Conservation (phyloP, 768 basidiomycete genomes). For the Coprinopsis sp. region DNA sequence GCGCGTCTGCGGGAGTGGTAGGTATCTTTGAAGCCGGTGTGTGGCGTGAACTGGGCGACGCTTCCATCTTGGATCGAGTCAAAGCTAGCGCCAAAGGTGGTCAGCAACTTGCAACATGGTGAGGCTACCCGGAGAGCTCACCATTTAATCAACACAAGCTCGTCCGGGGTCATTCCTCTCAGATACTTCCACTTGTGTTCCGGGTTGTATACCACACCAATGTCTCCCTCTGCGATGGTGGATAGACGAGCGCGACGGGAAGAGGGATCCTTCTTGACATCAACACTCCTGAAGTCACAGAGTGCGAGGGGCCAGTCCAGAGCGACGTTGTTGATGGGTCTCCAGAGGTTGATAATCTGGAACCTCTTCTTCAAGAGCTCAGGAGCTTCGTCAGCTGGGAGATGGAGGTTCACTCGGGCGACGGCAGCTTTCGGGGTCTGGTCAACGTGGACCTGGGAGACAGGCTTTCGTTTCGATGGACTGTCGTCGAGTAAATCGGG, state of each 20-base stretch:
- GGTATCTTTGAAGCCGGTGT: conserved; percentile 58
- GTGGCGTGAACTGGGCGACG: conserved; percentile 54
- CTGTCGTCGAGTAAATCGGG: conserved; percentile 32
- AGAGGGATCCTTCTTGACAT: conserved; percentile 37
- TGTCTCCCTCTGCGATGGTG: conserved; percentile 49
- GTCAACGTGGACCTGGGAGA: conserved; percentile 45
- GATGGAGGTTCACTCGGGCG: conserved; percentile 45
- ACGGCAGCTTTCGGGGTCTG: conserved; percentile 43
- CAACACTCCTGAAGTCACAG: conserved; percentile 47
- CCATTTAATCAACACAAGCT: conserved; percentile 53
- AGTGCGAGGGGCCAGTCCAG: conserved; percentile 48
- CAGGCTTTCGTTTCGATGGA: conserved; percentile 41
- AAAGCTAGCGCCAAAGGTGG: conserved; percentile 13
- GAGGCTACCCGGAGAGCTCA: conserved; percentile 18
- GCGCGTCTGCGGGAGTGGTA: conserved; percentile 45
- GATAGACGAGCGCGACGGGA: conserved; percentile 42
- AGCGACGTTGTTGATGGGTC: conserved; percentile 46
- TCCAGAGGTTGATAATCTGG: conserved; percentile 61
- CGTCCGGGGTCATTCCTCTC: conserved; percentile 42
- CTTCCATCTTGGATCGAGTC: conserved; percentile 37
- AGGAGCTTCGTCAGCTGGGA: conserved; percentile 41
- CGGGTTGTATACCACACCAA: conserved; percentile 39
- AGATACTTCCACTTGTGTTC: conserved; percentile 51
- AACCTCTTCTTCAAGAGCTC: conserved; percentile 43
- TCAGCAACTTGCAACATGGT: not conserved